Base-by-base conservation (phyloP, 768 basidiomycete species). In the Podaxis sp. region DNA sequence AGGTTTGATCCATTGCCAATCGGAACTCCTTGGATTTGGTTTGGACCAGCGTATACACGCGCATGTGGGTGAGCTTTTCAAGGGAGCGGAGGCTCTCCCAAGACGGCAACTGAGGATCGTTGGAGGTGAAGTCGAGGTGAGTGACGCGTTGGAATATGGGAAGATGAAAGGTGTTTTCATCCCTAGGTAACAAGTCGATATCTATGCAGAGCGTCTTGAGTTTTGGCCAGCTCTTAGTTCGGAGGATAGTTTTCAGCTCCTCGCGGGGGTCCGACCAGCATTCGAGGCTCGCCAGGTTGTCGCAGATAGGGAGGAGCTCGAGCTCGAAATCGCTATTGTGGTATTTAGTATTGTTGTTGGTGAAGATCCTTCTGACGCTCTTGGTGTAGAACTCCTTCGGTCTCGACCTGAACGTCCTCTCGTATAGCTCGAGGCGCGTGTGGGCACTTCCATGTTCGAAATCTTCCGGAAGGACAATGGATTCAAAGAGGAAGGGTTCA, bases 131-230 rank as follows among this genome's bases (percentile, higher is more conserved):
- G 36, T 60, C 50, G 40, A 60, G 59, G 17, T 53, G 51, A 30
- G 59, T 60, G 40, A 60, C 51, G 50, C 46, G 38, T 13, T 53
- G n/a, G 37, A 60, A 60, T 4, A 60, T 22, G 22, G 59, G 59
- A 41, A 60, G 59, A 20, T 44, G n/a, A n/a, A 60, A 60, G 20
- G 38, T 60, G 50, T 53, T 60, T 54, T 54, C 49, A 33, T 60
- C 59, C 15, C 44, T 51, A 6, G 59, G 59, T 22, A 60, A 26
- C 13, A 60, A 11, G 24, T 60, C 24, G 22, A 60, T 51, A n/a
- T 52, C 40, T 26, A 60, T 15, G 30, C 59, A 53, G n/a, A 52
- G 49, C 1, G 51, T 52, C 30, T 40, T 30, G 26, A 60, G 37
- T 6, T 44, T 60, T 20, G 59, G 57, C 57, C 57, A 60, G 8